phyloP scores from a whole-genome alignment of 768 basidiomycete genomes.

The Hygrocybe punicea region DNA sequence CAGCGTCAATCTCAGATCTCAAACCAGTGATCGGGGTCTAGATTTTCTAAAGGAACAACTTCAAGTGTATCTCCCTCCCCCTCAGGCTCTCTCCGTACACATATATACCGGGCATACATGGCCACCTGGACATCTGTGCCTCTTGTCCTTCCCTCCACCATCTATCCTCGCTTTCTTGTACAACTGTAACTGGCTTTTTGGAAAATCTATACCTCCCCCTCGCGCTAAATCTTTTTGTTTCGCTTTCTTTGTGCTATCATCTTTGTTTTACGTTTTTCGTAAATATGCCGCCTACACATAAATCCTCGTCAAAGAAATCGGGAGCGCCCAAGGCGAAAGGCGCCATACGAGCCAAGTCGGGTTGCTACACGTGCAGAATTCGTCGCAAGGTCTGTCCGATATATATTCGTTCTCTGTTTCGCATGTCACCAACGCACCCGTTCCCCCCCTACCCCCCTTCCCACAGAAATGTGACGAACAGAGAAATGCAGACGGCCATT shows the following conservation, averaged over 20 bases:
- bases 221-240: too few relatives aligned
- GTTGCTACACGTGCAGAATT: constrained; percentile 86
- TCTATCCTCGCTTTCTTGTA: background rate
- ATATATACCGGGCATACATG: background rate
- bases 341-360: constrained; percentile 80
- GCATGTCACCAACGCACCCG: background rate
- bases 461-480: constrained; percentile 81
- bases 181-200: too few relatives aligned
- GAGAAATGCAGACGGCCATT: constrained; percentile 56
- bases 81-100: background rate
- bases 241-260: constrained; percentile 12
- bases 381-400: constrained; percentile 64
- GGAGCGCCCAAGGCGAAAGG: constrained; percentile 74
- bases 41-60: background rate
- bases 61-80: background rate
- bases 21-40: background rate
- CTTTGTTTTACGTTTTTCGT: background rate
- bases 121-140: background rate
- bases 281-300: constrained; percentile 43
- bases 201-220: too few relatives aligned
- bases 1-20: background rate
- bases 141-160: background rate
- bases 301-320: constrained; percentile 42
- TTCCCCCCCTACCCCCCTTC: constrained; percentile 9
- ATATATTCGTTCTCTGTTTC: background rate